Conservation (phyloP, 768 basidiomycete genomes). For the Dioszegia crocea region DNA sequence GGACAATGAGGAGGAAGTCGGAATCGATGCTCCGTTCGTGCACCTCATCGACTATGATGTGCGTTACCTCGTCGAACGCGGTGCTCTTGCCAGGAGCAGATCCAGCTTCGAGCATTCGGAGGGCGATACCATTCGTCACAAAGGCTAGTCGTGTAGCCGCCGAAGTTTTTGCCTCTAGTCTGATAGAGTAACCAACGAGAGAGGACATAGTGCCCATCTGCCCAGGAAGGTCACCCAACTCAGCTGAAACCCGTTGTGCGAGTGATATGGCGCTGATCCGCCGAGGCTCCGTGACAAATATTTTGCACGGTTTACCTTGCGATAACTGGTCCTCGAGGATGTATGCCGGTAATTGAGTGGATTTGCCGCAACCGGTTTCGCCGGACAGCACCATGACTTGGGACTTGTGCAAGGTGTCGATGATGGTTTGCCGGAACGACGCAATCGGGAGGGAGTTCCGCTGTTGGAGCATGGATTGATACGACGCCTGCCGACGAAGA, state of each 20-base stretch:
- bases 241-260: slow-evolving; percentile 87
- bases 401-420: slow-evolving; percentile 63
- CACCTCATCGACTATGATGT: slow-evolving; percentile 94
- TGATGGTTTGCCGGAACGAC: slow-evolving; percentile 67
- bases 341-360: slow-evolving; percentile 90
- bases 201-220: slow-evolving; percentile 71
- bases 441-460: slow-evolving; percentile 83
- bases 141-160: slow-evolving; percentile 66
- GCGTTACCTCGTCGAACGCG: slow-evolving; percentile 92
- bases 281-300: slow-evolving; percentile 91
- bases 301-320: slow-evolving; percentile 75
- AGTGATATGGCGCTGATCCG: slow-evolving; percentile 94
- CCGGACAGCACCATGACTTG: slow-evolving; percentile 85
- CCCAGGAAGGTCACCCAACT: slow-evolving; percentile 76
- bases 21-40: slow-evolving; percentile 97
- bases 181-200: slow-evolving; percentile 89
- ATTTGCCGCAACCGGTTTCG: slow-evolving; percentile 86
- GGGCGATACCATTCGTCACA: slow-evolving; percentile 89
- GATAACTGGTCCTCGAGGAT: slow-evolving; percentile 85
- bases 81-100: slow-evolving; percentile 68
- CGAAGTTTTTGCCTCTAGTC: slow-evolving; percentile 80
- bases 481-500: slow-evolving; percentile 61
- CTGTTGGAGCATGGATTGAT: slow-evolving; percentile 83
- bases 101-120: slow-evolving; percentile 92
- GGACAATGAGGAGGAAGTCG: slow-evolving; percentile 89